phyloP scores from a whole-genome alignment of 768 basidiomycete species.

The Suillus paluster region DNA sequence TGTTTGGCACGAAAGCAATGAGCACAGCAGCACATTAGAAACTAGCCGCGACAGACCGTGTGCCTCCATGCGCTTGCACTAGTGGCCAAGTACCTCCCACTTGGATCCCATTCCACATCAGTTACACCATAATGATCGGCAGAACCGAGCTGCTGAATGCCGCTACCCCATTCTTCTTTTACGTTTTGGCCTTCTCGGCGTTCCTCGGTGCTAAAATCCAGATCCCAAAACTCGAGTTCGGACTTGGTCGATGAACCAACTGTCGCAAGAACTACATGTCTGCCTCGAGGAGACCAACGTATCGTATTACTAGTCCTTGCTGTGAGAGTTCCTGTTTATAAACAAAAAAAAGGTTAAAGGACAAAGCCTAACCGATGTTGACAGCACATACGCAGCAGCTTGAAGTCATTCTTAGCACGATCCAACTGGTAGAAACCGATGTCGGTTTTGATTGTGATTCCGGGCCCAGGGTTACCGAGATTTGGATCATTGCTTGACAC shows the following conservation, averaged over 20 bases:
- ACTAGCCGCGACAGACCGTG: constrained; percentile 59
- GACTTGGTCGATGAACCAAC: constrained; percentile 95
- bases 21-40: constrained; percentile 15
- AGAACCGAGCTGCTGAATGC: constrained; percentile 83
- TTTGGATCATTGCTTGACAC: constrained; percentile 95
- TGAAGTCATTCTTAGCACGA: constrained; percentile 92
- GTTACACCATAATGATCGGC: constrained; percentile 98
- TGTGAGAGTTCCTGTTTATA: constrained; percentile 66
- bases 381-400: constrained; percentile 69
- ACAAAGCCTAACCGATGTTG: constrained; percentile 3
- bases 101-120: constrained; percentile 98
- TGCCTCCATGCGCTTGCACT: constrained; percentile 96
- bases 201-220: constrained; percentile 82
- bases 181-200: constrained; percentile 48
- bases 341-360: constrained; percentile 11
- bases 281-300: constrained; percentile 95
- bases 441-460: constrained; percentile 94
- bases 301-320: constrained; percentile 90
- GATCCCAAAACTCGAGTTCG: constrained; percentile 98
- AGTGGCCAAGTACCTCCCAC: constrained; percentile 90
- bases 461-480: constrained; percentile 86
- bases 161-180: constrained; percentile 81
- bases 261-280: constrained; percentile 94
- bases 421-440: constrained; percentile 97
- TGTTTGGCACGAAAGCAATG: constrained; percentile 34